Base-by-base conservation (phyloP, 441 rosid species). In the Mallotus japonicus region DNA sequence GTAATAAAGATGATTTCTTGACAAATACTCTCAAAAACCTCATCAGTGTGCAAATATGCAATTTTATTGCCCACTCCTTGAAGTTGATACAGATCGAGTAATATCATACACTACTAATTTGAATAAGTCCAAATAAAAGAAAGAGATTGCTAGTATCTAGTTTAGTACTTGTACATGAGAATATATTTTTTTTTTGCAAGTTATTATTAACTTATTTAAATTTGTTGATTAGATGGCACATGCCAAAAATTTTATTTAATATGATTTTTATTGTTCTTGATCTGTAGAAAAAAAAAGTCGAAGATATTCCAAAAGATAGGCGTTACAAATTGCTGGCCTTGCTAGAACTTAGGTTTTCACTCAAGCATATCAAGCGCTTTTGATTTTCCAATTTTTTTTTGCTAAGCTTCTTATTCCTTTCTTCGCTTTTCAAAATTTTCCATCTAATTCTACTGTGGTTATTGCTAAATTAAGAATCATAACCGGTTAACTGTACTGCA, bases 271-370 rank as follows among this genome's bases (percentile, higher is more conserved):
- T 16, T 60, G 65, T 56, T 62, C 15, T 20, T 64, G 58, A 40
- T 64, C 40, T 74, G 63, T 85, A 92, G 95, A 95, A 92, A 95
- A 92, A 89, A 74, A 92, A 89, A 79, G 82, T 92, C 80, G 96
- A 85, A 75, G 98, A 87, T 40, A 81, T 92, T 65, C 93, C 93
- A 0, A 90, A 89, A 78, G 91, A 88, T 78, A 88, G 96, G 87
- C 92, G 87, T 58, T 83, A 81, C 73, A 83, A 81, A 70, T 78
- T 90, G 82, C 83, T 89, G 73, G 81, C 75, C 60, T 74, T 87
- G 80, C 68, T 92, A 67, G 79, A 84, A 53, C 93, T 92, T 3
- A 83, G 92, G 96, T 60, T 67, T 56, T 46, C 1, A n/a, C n/a
- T 73, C 9, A 46, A 58, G 34, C 28, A 66, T 67, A 58, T 46